These are phyloP conservation scores for Penicillium fimorum DNA, from an alignment of 495 filamentous ascomycete species.

Conservation along the genomic window DNA sequence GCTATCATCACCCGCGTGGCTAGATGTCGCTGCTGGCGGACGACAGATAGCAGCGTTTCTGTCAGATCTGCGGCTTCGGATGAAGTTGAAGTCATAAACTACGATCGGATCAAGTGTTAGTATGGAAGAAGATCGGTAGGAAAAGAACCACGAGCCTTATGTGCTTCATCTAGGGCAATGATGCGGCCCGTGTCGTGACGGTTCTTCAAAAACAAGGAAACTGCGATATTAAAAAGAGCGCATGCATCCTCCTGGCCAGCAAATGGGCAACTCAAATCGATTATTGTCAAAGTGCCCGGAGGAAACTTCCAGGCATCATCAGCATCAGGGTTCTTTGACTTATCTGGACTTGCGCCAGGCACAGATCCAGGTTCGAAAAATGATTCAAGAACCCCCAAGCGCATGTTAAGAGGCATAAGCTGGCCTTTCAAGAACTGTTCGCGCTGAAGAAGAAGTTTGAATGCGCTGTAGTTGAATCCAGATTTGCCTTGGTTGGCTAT, in stretches of 20 bases:
- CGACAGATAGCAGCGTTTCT: conserved; percentile 58
- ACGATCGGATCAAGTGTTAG: not conserved
- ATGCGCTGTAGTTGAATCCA: conserved; percentile 54
- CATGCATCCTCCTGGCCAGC: conserved; percentile 65
- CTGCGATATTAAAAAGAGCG: conserved; percentile 65
- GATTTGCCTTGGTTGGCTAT: conserved; percentile 37
- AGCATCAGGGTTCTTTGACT: not conserved
- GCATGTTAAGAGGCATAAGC: conserved; percentile 30
- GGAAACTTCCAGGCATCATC: conserved; percentile 12
- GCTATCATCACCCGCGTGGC: conserved; percentile 66
- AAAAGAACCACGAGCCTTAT: conserved; percentile 43
- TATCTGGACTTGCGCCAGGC: conserved; percentile 1
- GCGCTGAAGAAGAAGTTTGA: conserved; percentile 23
- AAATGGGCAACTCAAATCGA: conserved; percentile 74
- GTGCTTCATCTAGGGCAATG: conserved; percentile 59
- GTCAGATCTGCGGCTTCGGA: conserved; percentile 53
- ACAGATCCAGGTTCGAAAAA: conserved; percentile 35
- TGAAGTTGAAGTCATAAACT: conserved; percentile 49
- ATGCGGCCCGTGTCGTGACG: conserved; percentile 41
- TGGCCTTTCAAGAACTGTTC: conserved; percentile 28
- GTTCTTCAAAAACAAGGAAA: conserved; percentile 60
- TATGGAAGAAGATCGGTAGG: no score
- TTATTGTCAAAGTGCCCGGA: conserved; percentile 63
- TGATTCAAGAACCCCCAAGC: conserved; percentile 44
- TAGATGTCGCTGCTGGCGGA: conserved; percentile 70